Percentiles rank a stretch among this genome's conserved stretches.
Evolutionary conservation across 768 basidiomycete genomes (phyloP).

Genomic region (Russula virescens): DNA sequence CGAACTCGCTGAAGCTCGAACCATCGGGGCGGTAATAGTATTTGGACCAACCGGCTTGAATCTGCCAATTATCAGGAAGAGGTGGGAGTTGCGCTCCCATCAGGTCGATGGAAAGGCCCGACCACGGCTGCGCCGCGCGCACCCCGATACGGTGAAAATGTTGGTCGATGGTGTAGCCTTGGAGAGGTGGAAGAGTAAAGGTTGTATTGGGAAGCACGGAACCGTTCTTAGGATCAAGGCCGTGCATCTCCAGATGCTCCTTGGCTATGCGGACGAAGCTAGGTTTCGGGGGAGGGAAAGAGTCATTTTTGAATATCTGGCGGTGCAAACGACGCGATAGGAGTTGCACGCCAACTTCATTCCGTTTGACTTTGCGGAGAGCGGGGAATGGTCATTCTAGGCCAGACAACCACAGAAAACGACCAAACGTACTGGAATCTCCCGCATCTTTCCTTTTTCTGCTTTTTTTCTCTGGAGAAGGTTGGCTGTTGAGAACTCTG

Average conservation of each 20-base stretch:
- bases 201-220: conserved; percentile 73
- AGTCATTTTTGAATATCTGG: conserved; percentile 72
- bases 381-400: neutral
- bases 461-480: conserved; percentile 7
- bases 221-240: conserved; percentile 71
- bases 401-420: neutral
- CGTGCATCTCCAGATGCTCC: conserved; percentile 76
- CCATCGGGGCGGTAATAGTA: conserved; percentile 72
- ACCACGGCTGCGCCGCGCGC: conserved; percentile 69
- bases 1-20: conserved; percentile 66
- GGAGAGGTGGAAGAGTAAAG: conserved; percentile 80
- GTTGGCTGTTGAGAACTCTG: neutral
- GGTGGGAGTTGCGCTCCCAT: conserved; percentile 51
- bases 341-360: conserved; percentile 90
- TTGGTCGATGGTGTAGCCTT: conserved; percentile 74
- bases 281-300: conserved; percentile 55
- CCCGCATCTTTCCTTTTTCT: neutral
- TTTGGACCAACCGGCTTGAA: conserved; percentile 85
- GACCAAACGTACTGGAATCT: neutral
- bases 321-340: conserved; percentile 73
- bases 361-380: conserved; percentile 51
- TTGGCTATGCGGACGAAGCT: conserved; percentile 68
- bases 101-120: conserved; percentile 58
- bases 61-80: conserved; percentile 47
- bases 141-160: conserved; percentile 83